phyloP scores from a whole-genome alignment of 2,329 filamentous ascomycete genomes.

The Dothideomycetidae sp. region DNA sequence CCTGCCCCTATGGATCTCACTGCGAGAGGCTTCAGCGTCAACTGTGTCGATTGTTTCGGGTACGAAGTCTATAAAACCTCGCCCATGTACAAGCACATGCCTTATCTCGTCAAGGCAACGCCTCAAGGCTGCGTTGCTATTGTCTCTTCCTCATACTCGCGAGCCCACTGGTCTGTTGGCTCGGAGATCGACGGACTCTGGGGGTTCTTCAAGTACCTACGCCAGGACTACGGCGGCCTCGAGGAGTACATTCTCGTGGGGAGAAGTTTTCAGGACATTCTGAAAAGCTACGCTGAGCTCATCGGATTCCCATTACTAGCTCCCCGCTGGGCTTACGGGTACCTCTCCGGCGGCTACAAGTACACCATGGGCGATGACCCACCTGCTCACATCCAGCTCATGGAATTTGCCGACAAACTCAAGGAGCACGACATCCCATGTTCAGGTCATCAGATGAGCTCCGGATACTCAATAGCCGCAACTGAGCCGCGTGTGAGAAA shows the following conservation, averaged over 20 bases:
- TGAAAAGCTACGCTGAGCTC: slow-evolving; percentile 50
- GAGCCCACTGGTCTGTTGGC: slow-evolving; percentile 52
- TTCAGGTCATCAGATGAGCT: slow-evolving; percentile 58
- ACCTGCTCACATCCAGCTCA: slow-evolving; percentile 40
- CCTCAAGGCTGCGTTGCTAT: slow-evolving; percentile 49
- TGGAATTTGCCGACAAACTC: slow-evolving; percentile 47
- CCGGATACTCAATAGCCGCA: slow-evolving; percentile 56
- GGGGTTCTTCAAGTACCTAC: slow-evolving; percentile 60
- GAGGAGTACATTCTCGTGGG: slow-evolving; percentile 59
- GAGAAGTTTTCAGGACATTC: slow-evolving; percentile 50
- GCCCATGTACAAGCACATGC: slow-evolving; percentile 63
- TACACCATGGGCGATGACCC: slow-evolving; percentile 45
- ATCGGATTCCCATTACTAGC: slow-evolving; percentile 54
- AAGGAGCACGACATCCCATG: slow-evolving; percentile 54
- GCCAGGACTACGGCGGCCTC: slow-evolving; percentile 56
- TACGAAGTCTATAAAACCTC: slow-evolving; percentile 59
- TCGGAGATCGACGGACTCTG: slow-evolving; percentile 63
- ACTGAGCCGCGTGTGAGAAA: slow-evolving; percentile 54
- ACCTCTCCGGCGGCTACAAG: slow-evolving; percentile 53
- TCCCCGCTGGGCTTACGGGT: slow-evolving; percentile 59
- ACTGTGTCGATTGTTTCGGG: slow-evolving; percentile 58
- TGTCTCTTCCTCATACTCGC: slow-evolving; percentile 52
- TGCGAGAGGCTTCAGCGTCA: slow-evolving; percentile 50
- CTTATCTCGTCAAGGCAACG: slow-evolving; percentile 54
- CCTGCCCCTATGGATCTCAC: slow-evolving; percentile 58